A percentile compares a stretch with the other conserved stretches of the same genome.
Evolutionary conservation across 2,329 filamentous ascomycete genomes (phyloP).

Genomic region (Exophiala viscosa): DNA sequence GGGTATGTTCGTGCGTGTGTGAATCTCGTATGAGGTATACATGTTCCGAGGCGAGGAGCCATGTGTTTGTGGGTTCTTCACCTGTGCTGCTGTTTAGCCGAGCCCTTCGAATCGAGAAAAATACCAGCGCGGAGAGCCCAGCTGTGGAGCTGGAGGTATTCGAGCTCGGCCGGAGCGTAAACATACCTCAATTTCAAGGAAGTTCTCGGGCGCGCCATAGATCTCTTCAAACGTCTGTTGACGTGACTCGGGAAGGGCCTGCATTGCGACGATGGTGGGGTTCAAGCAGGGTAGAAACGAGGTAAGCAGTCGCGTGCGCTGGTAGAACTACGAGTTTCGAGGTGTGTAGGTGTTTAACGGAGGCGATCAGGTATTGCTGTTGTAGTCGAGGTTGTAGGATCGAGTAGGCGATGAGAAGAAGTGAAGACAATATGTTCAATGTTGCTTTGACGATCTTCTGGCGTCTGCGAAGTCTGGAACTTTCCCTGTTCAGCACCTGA

Average conservation of each 20-base stretch:
- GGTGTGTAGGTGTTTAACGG: background rate
- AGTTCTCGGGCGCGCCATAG: constrained; percentile 97
- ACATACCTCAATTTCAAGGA: constrained; percentile 80
- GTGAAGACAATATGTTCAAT: background rate
- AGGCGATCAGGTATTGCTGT: background rate
- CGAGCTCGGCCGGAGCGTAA: constrained; percentile 1
- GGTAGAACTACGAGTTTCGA: background rate
- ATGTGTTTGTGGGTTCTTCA: constrained; percentile 88
- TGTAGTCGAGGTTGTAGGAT: background rate
- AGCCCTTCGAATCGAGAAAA: background rate
- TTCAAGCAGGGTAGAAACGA: background rate
- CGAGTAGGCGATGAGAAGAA: background rate
- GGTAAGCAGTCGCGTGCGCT: constrained; percentile 14
- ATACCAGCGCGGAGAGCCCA: background rate
- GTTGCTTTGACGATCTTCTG: too few relatives aligned
- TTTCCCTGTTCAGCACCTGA: background rate
- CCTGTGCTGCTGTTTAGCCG: constrained; percentile 48
- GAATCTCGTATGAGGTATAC: constrained; percentile 99
- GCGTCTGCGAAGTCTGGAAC: background rate
- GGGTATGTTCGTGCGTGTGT: constrained; percentile 96
- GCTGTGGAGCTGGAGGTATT: background rate
- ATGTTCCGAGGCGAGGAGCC: constrained; percentile 82
- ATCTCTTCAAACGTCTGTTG: constrained; percentile 98
- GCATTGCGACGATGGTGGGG: constrained; percentile 52
- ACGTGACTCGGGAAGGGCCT: constrained; percentile 64